These are phyloP conservation scores for Melocanna baccifera DNA, from an alignment of 176 grass and related monocot genomes.

Conservation along the genomic window DNA sequence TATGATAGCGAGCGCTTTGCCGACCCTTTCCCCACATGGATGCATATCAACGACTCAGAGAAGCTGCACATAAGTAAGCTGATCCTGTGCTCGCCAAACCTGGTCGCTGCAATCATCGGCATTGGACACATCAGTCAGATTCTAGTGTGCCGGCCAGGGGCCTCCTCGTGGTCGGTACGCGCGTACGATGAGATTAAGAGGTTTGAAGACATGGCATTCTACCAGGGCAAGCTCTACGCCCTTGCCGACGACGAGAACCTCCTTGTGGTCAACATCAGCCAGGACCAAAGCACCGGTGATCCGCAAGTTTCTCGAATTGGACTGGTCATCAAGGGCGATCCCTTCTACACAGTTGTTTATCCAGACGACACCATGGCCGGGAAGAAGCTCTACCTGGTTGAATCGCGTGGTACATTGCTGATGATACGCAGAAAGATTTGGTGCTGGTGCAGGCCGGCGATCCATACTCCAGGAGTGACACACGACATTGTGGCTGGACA, in stretches of 20 bases:
- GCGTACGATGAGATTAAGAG: accelerated
- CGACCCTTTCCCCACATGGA: background rate
- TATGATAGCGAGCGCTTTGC: background rate
- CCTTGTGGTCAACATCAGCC: background rate
- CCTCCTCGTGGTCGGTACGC: background rate
- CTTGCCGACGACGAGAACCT: accelerated
- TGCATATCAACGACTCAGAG: background rate
- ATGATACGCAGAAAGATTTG: background rate
- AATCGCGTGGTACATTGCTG: background rate
- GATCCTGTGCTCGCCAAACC: background rate
- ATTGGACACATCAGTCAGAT: background rate
- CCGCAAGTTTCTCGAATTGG: background rate
- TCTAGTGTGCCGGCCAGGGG: background rate
- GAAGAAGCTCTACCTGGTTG: background rate
- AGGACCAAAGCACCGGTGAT: background rate
- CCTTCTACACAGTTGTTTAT: background rate
- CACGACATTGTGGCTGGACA: background rate
- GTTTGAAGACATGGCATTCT: background rate
- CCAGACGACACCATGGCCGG: background rate
- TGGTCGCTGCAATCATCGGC: background rate
- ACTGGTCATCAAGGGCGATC: background rate
- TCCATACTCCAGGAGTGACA: no score
- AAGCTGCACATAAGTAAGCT: background rate
- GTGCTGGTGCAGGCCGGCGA: background rate
- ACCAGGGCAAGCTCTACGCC: background rate